Evolutionary conservation across 164 flowering plant genomes (phyloP), one percentile per base, ranked within the genome.

Genomic region (Hamamelis virginiana): DNA sequence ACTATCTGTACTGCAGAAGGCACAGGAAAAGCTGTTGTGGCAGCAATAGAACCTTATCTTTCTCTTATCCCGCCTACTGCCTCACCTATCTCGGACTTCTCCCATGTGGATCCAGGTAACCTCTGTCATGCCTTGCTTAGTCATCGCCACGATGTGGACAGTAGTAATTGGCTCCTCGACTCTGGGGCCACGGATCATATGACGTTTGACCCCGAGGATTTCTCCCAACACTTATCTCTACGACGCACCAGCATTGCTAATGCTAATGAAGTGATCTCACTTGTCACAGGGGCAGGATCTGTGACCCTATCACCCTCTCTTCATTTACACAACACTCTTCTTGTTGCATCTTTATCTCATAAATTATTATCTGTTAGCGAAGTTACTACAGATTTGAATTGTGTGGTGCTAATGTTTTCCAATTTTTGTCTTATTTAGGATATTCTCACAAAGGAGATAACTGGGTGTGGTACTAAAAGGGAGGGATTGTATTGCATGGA

Each of bases 111-210:
- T n/a, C n/a, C n/a, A n/a, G n/a, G n/a, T 44, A 44, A 44, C 46
- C 46, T 1, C 8, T 8, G 46, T 44, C 8, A 44, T 44, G 46
- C 1, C 11, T 12, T 44, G 11, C 46, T 44, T 44, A n/a, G n/a
- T n/a, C n/a, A n/a, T n/a, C n/a, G n/a, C n/a, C n/a, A n/a, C n/a
- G n/a, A 44, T 8, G 18, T 19, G 41, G 4, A 3, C 22, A 13
- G 16, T 15, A 28, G 14, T 21, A 38, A 27, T n/a, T 74, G 76
- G 76, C 55, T 74, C 3, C 16, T 74, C 27, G 59, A 69, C 14
- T 68, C 72, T 1, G 69, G 65, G 8, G 64, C 72, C 0, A 41
- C 51, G 0, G 59, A 74, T 22, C 76, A 74, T 23, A 68, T 74
- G 66, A 74, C 64, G 1, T 27, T 44, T 43, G 64, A 74, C 25